phyloP scores from a whole-genome alignment of 441 rosid species.

The Adansonia madagascariensis region DNA sequence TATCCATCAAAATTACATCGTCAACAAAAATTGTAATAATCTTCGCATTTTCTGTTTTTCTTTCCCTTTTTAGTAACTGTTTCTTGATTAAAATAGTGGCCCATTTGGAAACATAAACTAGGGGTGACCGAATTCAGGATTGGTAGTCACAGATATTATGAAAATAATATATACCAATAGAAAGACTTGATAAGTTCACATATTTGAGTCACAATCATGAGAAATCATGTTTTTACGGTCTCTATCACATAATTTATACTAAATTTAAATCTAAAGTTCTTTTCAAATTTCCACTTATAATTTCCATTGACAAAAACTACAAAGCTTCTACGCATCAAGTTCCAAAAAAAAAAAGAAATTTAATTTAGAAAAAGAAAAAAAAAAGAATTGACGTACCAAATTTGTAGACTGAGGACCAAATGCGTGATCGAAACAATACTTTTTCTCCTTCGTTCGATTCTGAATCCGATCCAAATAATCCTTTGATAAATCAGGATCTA shows the following conservation, averaged over 20 bases:
- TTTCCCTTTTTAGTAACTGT: background rate
- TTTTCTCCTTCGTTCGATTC: slow-evolving; percentile 81
- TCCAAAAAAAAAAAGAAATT: background rate
- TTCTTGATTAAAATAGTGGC: background rate
- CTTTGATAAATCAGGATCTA: slow-evolving; percentile 83
- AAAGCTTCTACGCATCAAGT: background rate
- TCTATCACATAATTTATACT: slow-evolving; percentile 15
- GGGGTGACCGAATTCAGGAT: background rate
- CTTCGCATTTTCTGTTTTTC: background rate
- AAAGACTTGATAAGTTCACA: background rate
- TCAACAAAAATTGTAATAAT: background rate
- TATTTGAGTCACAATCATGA: slow-evolving; percentile 1
- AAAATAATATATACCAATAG: background rate
- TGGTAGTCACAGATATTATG: background rate
- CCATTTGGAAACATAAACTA: background rate
- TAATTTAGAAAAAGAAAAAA: background rate
- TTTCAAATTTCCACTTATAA: background rate
- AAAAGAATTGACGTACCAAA: slow-evolving; percentile 45
- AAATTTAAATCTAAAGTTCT: background rate
- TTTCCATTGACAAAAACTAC: slow-evolving; percentile 7
- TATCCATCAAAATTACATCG: background rate
- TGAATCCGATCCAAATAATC: slow-evolving; percentile 83
- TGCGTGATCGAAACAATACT: slow-evolving; percentile 76
- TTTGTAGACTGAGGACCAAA: slow-evolving; percentile 74
- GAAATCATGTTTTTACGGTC: background rate